phyloP scores from a whole-genome alignment of 352 stramenopile species.

The Blastocystis sp. region DNA sequence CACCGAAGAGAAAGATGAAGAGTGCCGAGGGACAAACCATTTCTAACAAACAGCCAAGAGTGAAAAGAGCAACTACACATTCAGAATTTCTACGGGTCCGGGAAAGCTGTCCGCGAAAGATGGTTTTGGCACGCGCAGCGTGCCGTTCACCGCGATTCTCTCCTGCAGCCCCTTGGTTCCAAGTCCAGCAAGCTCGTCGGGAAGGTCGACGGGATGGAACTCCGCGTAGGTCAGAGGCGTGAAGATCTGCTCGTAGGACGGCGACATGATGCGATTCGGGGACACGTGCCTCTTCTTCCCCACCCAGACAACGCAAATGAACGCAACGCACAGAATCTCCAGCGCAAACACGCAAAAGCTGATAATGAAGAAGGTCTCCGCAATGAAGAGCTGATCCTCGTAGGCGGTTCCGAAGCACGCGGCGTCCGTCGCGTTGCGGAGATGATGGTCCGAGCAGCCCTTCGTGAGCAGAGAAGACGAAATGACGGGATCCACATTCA shows the following conservation, averaged over 20 bases:
- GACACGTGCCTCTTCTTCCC: conserved; percentile 63
- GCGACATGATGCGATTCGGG: conserved; percentile 54
- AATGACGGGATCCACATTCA: conserved; percentile 55
- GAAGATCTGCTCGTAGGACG: conserved; percentile 69
- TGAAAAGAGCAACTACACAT: conserved; percentile 22
- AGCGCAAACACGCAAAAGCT: not conserved
- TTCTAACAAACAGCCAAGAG: conserved; percentile 29
- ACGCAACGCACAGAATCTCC: conserved; percentile 12
- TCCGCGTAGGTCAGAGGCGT: conserved; percentile 53
- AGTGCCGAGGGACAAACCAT: conserved; percentile 19
- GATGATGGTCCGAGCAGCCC: conserved; percentile 26
- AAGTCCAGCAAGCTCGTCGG: conserved; percentile 33
- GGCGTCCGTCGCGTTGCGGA: conserved; percentile 5
- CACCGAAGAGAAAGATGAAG: not conserved
- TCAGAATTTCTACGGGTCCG: conserved; percentile 56
- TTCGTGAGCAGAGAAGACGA: conserved; percentile 25
- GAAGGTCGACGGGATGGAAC: conserved; percentile 48
- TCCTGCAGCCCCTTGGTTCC: conserved; percentile 59
- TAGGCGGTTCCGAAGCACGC: conserved; percentile 37
- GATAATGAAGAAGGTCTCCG: conserved; percentile 3
- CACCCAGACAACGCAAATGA: conserved; percentile 55
- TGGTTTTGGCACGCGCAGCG: conserved; percentile 30
- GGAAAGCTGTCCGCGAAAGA: not conserved
- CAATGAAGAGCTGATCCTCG: conserved; percentile 38
- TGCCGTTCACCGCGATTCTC: conserved; percentile 58